Evolutionary conservation across 202 grass and related monocot species (phyloP), one percentile per base, ranked within the genome.

Genomic region (Setaria viridis): DNA sequence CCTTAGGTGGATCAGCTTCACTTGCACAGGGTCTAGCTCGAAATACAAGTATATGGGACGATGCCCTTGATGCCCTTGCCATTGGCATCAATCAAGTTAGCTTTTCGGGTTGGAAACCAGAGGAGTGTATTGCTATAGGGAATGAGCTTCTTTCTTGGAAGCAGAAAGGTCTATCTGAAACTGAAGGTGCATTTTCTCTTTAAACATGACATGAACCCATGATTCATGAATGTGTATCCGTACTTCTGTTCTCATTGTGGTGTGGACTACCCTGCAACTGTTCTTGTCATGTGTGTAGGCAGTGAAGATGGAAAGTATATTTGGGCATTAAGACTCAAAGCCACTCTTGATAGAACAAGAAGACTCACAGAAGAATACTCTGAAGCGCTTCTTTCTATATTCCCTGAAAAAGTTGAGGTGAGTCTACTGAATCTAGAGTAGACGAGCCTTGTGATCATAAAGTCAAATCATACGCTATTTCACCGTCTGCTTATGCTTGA

Each of bases 341-440:
- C 93, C 39, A 94, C 96, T 70, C 81, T 98, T 84, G 96, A 98
- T 74, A 95, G 96, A 92, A 79, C 91, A 79, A 89, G 93, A 80
- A 92, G 96, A 77, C 87, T 98, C 76, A 98, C 93, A 3, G 93
- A 95, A 92, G 96, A 94, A 69, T 98, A 94, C 77, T 98, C 96
- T 89, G 93, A 98, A 80, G 88, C 84, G 74, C 88, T 98, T 81
- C 91, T 98, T 80, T 87, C 92, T 79, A 90, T 94, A 88, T 98
- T 98, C 71, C 96, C 96, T 78, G 88, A 92, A 59, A 95, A 89
- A 89, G 96, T 98, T 14, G 78, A 90, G 96, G 96, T 98, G 77
- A 74, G 64, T 67, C 35, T 68, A 49, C 17, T 30, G 62, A 49
- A 66, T 54, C 16, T 46, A 55, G 16, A 33, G 58, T 65, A 45